phyloP scores from a whole-genome alignment of 2,329 filamentous ascomycete genomes.

The Paradendryphiella salina region DNA sequence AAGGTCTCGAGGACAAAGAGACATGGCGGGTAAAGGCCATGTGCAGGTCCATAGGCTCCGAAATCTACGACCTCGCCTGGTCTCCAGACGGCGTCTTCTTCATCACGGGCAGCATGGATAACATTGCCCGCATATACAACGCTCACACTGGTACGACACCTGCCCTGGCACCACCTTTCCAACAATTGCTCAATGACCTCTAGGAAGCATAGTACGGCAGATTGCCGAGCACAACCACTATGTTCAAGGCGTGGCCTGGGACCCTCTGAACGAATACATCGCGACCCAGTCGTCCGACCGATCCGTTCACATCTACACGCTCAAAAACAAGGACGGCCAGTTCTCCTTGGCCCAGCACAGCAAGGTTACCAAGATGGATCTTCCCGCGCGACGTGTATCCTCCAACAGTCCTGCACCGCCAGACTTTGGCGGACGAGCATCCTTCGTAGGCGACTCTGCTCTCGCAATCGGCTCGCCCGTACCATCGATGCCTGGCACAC shows the following conservation, averaged over 20 bases:
- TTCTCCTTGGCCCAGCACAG: conserved; percentile 80
- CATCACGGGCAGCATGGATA: conserved; percentile 99
- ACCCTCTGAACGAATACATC: conserved; percentile 96
- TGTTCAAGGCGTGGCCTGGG: conserved; percentile 97
- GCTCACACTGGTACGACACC: conserved; percentile 73
- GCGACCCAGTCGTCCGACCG: conserved; percentile 97
- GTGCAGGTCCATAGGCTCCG: conserved; percentile 91
- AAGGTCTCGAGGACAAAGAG: conserved; percentile 89
- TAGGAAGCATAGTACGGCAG: conserved; percentile 67
- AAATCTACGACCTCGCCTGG: conserved; percentile 98
- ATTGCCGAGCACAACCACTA: conserved; percentile 98
- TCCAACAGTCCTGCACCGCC: conserved; percentile 90
- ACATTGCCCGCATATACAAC: conserved; percentile 95
- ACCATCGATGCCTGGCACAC: conserved; percentile 90
- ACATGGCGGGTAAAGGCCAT: conserved; percentile 97
- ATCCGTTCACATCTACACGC: conserved; percentile 94
- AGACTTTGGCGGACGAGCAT: conserved; percentile 70
- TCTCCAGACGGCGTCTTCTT: conserved; percentile 96
- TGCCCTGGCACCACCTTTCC: conserved; percentile 10
- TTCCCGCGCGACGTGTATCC: conserved; percentile 87
- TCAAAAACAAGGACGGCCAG: conserved; percentile 95
- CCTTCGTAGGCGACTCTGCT: conserved; percentile 60
- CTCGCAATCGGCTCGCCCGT: conserved; percentile 73
- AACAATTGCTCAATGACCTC: conserved; percentile 21
- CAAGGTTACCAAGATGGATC: conserved; percentile 86